A percentile compares a stretch with the other conserved stretches of the same genome.
Evolutionary conservation across 2,329 filamentous ascomycete genomes (phyloP).

Genomic region (Diatrype stigma): DNA sequence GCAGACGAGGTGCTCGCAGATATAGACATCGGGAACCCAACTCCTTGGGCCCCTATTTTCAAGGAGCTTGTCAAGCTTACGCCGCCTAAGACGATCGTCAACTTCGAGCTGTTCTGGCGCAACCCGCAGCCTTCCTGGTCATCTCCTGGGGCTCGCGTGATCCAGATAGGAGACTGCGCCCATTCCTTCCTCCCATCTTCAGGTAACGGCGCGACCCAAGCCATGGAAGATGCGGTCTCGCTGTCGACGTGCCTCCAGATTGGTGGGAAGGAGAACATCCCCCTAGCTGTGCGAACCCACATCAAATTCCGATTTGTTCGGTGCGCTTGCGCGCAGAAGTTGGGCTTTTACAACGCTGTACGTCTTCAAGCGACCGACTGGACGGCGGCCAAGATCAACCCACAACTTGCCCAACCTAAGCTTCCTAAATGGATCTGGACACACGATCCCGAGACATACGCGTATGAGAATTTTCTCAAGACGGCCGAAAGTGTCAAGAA

Average conservation of each 20-base stretch:
- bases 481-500: conserved; percentile 27
- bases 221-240: conserved; percentile 37
- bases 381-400: conserved; percentile 26
- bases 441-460: conserved; percentile 34
- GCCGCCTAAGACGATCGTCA: conserved; percentile 29
- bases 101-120: conserved; percentile 39
- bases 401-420: conserved; percentile 31
- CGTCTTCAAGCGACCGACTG: conserved; percentile 33
- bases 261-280: conserved; percentile 26
- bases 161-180: conserved; percentile 36
- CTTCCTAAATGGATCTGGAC: conserved; percentile 33
- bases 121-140: conserved; percentile 35
- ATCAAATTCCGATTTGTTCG: conserved; percentile 33
- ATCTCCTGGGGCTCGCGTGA: conserved; percentile 29
- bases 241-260: conserved; percentile 34
- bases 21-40: conserved; percentile 29
- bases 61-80: conserved; percentile 31
- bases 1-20: conserved; percentile 31
- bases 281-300: conserved; percentile 30
- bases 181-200: conserved; percentile 38
- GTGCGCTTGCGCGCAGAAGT: conserved; percentile 33
- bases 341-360: conserved; percentile 34
- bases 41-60: conserved; percentile 28
- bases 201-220: conserved; percentile 38
- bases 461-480: conserved; percentile 30